These are phyloP conservation scores for Exophiala oligosperma DNA, from an alignment of 2,329 filamentous ascomycete genomes.

Conservation along the genomic window DNA sequence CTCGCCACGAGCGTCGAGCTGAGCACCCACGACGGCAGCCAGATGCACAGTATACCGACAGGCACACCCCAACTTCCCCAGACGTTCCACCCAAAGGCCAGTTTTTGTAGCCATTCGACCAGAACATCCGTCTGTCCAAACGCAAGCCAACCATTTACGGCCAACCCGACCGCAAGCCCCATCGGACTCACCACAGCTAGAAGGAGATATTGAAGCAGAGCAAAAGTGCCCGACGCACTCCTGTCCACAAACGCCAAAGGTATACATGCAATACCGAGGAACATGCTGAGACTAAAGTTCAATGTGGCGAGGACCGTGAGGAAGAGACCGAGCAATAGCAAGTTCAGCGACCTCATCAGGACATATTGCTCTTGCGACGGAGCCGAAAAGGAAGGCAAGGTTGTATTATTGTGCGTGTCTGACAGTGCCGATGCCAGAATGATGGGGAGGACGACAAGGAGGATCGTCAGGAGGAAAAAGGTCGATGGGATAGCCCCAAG, in stretches of 20 bases:
- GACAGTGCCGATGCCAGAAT: conserved; percentile 43
- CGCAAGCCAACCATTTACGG: conserved; percentile 46
- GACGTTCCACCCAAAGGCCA: conserved; percentile 84
- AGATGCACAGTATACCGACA: conserved; percentile 88
- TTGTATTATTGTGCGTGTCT: conserved; percentile 43
- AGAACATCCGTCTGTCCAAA: conserved; percentile 37
- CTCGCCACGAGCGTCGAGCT: conserved; percentile 39
- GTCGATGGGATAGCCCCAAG: conserved; percentile 51
- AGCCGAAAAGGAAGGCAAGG: conserved; percentile 54
- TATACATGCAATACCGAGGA: conserved; percentile 75
- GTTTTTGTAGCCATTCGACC: conserved; percentile 64
- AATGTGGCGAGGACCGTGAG: conserved; percentile 90
- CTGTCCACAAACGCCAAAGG: conserved; percentile 72
- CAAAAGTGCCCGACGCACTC: conserved; percentile 24
- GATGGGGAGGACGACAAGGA: conserved; percentile 49
- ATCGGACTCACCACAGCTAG: conserved; percentile 61
- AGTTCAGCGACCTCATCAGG: conserved; percentile 84
- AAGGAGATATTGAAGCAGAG: conserved; percentile 44
- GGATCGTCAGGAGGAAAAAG: conserved; percentile 44
- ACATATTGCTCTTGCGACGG: conserved; percentile 20
- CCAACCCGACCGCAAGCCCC: conserved; percentile 52
- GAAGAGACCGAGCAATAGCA: conserved; percentile 89
- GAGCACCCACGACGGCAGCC: conserved; percentile 89
- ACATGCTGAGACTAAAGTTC: conserved; percentile 88
- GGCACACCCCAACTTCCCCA: conserved; percentile 81